Conservation (phyloP, 2,329 filamentous ascomycete genomes). For the Fusarium succisae region DNA sequence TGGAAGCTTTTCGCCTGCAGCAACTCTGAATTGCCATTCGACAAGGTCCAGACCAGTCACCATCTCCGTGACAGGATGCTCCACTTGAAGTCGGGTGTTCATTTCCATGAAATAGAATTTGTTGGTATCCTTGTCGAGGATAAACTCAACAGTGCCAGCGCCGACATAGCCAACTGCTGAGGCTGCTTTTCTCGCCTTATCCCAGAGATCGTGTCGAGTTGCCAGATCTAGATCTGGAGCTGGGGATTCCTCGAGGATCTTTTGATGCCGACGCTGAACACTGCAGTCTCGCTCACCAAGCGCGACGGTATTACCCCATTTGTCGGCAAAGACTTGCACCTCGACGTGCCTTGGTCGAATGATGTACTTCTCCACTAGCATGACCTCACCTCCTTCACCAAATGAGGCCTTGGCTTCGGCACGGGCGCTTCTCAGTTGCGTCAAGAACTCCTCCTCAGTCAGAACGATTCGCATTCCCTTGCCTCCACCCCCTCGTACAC, state of each 20-base stretch:
- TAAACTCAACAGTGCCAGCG: slow-evolving; percentile 89
- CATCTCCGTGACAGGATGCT: slow-evolving; percentile 89
- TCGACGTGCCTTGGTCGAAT: slow-evolving; percentile 84
- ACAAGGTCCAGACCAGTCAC: slow-evolving; percentile 80
- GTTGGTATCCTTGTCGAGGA: slow-evolving; percentile 83
- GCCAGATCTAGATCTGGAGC: slow-evolving; percentile 72
- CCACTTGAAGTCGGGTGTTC: slow-evolving; percentile 91
- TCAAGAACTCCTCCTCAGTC: slow-evolving; percentile 72
- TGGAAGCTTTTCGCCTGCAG: slow-evolving; percentile 65
- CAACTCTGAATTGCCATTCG: slow-evolving; percentile 91
- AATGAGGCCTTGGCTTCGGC: slow-evolving; percentile 82
- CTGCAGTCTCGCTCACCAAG: slow-evolving; percentile 90
- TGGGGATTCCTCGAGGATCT: slow-evolving; percentile 89
- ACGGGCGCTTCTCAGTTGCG: slow-evolving; percentile 76
- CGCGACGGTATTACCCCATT: slow-evolving; percentile 79
- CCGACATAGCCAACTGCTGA: slow-evolving; percentile 87
- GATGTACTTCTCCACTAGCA: slow-evolving; percentile 87
- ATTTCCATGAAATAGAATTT: slow-evolving; percentile 87
- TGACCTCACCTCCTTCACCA: slow-evolving; percentile 79
- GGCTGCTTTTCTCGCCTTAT: slow-evolving; percentile 71
- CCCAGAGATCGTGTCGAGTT: slow-evolving; percentile 70
- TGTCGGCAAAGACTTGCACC: slow-evolving; percentile 90
- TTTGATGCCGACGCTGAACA: slow-evolving; percentile 87
- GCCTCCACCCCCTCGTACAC: slow-evolving; percentile 81
- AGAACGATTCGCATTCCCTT: slow-evolving; percentile 85